A percentile compares a stretch with the other conserved stretches of the same genome.
These are phyloP conservation scores for Umbilicus rupestris DNA, from an alignment of 164 flowering plant genomes.

Conservation along the genomic window DNA sequence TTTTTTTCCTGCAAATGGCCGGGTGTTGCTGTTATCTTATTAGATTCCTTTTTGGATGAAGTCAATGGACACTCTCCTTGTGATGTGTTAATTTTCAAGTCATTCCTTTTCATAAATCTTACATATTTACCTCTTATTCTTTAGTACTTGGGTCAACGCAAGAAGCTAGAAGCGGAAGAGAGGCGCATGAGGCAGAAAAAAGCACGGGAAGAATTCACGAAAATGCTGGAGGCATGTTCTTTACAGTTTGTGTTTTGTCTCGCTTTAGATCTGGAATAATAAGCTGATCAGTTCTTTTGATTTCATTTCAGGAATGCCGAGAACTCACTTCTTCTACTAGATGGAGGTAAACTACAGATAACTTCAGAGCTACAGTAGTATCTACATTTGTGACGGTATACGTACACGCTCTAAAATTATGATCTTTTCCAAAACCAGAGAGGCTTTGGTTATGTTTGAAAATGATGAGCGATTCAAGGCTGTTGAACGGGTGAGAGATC, in stretches of 20 bases:
- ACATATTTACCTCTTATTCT: slow-evolving; percentile 9
- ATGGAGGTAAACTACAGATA: slow-evolving; percentile 54
- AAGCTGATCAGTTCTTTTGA: slow-evolving; percentile 9
- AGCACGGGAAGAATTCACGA: slow-evolving; percentile 80
- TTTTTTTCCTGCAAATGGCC: background rate
- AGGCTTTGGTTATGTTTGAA: slow-evolving; percentile 74
- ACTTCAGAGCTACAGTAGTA: background rate
- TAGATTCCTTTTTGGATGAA: background rate
- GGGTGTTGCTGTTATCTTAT: background rate
- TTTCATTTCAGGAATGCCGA: slow-evolving; percentile 51
- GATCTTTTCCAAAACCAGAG: slow-evolving; percentile 32
- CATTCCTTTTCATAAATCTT: background rate
- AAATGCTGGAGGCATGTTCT: slow-evolving; percentile 25
- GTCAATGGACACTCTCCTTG: background rate
- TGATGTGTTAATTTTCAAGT: background rate
- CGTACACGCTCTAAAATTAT: background rate
- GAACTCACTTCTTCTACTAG: slow-evolving; percentile 80
- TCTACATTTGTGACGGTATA: background rate
- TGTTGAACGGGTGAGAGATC: slow-evolving; percentile 77
- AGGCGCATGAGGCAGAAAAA: slow-evolving; percentile 74
- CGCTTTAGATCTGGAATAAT: background rate
- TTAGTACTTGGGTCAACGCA: slow-evolving; percentile 82
- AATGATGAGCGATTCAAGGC: slow-evolving; percentile 91
- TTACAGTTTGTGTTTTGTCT: background rate
- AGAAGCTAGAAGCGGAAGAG: slow-evolving; percentile 83